Percentiles rank a stretch among this genome's conserved stretches.
phyloP scores from a whole-genome alignment of 176 grass and related monocot species.

The Zea luxurians region DNA sequence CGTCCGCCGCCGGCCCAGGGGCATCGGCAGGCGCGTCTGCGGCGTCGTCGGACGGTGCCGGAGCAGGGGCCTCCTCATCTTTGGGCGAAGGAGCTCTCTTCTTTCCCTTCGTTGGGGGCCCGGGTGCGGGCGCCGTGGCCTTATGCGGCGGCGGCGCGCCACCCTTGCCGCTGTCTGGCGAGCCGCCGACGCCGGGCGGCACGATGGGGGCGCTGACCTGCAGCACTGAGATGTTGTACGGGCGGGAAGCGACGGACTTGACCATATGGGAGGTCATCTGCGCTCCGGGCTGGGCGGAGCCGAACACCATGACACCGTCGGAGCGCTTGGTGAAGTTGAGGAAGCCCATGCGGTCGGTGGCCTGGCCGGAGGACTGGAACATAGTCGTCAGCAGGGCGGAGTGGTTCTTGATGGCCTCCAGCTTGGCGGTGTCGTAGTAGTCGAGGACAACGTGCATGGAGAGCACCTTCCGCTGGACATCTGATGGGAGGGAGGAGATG shows the following conservation, averaged over 20 bases:
- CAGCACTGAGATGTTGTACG: slow-evolving; percentile 74
- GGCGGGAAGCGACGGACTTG: slow-evolving; percentile 47
- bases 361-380: slow-evolving; percentile 50
- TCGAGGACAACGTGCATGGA: slow-evolving; percentile 69
- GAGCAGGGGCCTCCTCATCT: background rate
- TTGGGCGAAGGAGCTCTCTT: slow-evolving; percentile 16
- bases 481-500: slow-evolving; percentile 44
- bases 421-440: slow-evolving; percentile 73
- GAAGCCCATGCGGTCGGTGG: slow-evolving; percentile 60
- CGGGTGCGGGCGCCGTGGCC: background rate
- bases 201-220: slow-evolving; percentile 64
- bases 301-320: slow-evolving; percentile 57
- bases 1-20: background rate
- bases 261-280: slow-evolving; percentile 42
- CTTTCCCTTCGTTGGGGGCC: slow-evolving; percentile 12
- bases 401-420: slow-evolving; percentile 45
- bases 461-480: slow-evolving; percentile 53
- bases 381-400: slow-evolving; percentile 57
- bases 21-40: slow-evolving; percentile 27
- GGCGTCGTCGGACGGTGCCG: background rate
- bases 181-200: slow-evolving; percentile 45
- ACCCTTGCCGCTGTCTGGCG: background rate
- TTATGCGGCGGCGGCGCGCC: slow-evolving; percentile 14
- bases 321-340: slow-evolving; percentile 59
- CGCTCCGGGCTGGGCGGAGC: slow-evolving; percentile 58